Percentiles rank a stretch among this genome's conserved stretches.
Evolutionary conservation across 768 basidiomycete species (phyloP).

Genomic region (Suillus occidentalis): DNA sequence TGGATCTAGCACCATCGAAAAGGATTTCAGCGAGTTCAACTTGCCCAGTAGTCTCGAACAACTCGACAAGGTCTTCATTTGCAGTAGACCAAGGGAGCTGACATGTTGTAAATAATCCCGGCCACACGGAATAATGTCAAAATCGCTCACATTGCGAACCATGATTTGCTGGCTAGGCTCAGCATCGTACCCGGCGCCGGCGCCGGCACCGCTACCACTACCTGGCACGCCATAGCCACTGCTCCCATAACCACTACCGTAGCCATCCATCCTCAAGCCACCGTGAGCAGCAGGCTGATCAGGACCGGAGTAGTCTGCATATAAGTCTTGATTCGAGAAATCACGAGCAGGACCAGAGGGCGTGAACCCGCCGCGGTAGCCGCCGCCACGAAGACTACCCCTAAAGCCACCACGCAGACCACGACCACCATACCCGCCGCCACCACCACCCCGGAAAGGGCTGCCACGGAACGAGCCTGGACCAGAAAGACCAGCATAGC

Average conservation of each 20-base stretch:
- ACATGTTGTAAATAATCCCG: not conserved
- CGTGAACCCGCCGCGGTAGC: constrained; percentile 59
- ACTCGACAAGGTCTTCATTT: constrained; percentile 95
- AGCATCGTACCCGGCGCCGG: constrained; percentile 48
- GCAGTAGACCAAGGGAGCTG: constrained; percentile 99
- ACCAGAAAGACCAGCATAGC: constrained; percentile 83
- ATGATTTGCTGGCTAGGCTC: constrained; percentile 97
- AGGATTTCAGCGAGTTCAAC: constrained; percentile 95
- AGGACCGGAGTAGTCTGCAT: constrained; percentile 91
- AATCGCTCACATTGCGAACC: constrained; percentile 88
- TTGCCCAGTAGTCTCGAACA: constrained; percentile 96
- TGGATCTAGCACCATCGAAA: constrained; percentile 88
- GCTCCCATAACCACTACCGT: constrained; percentile 42
- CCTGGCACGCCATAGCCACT: constrained; percentile 35
- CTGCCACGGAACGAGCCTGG: constrained; percentile 57
- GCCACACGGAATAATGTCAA: not conserved
- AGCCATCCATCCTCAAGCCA: constrained; percentile 36
- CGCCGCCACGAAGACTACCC: constrained; percentile 51
- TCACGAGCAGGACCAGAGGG: constrained; percentile 52
- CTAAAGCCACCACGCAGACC: constrained; percentile 53
- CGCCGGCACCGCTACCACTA: constrained; percentile 22
- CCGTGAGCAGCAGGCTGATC: constrained; percentile 53
- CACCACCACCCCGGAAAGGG: constrained; percentile 23
- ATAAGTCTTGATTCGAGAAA: constrained; percentile 86
- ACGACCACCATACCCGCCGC: constrained; percentile 40